Evolutionary conservation across 306 rosid genomes (phyloP).

Genomic region (Fragaria nilgerrensis): DNA sequence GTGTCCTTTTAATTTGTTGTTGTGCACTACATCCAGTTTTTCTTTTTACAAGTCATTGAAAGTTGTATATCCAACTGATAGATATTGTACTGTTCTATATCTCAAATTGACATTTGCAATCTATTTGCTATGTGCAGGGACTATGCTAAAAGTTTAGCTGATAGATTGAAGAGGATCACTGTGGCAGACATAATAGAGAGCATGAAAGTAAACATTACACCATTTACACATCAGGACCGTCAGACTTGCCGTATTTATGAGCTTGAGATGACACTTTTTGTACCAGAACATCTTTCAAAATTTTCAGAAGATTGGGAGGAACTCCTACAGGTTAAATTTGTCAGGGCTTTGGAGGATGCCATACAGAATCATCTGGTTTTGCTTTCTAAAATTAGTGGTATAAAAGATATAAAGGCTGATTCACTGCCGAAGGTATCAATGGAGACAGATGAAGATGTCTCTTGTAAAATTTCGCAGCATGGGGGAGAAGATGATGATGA

Average conservation of each 20-base stretch:
- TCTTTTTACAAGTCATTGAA: not conserved
- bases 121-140: conserved; percentile 50
- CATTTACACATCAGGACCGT: conserved; percentile 34
- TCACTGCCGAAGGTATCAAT: conserved; percentile 30
- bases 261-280: conserved; percentile 61
- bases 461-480: conserved; percentile 29
- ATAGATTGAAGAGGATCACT: conserved; percentile 75
- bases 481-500: conserved; percentile 37
- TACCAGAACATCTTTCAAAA: conserved; percentile 63
- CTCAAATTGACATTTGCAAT: conserved; percentile 3
- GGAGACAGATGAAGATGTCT: conserved; percentile 43
- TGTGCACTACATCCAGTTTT: not conserved
- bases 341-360: conserved; percentile 76
- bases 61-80: too few species aligned
- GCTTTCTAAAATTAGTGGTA: conserved; percentile 74
- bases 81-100: not conserved
- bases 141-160: conserved; percentile 58
- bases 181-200: conserved; percentile 80
- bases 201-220: conserved; percentile 65
- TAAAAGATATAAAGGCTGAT: conserved; percentile 37
- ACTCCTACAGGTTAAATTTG: conserved; percentile 50
- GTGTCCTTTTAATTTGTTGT: conserved; percentile 30
- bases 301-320: conserved; percentile 61
- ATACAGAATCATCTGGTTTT: conserved; percentile 55
- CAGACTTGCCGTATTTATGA: conserved; percentile 65